Evolutionary conservation across 495 filamentous ascomycete genomes (phyloP).

Genomic region (Letharia columbiana): DNA sequence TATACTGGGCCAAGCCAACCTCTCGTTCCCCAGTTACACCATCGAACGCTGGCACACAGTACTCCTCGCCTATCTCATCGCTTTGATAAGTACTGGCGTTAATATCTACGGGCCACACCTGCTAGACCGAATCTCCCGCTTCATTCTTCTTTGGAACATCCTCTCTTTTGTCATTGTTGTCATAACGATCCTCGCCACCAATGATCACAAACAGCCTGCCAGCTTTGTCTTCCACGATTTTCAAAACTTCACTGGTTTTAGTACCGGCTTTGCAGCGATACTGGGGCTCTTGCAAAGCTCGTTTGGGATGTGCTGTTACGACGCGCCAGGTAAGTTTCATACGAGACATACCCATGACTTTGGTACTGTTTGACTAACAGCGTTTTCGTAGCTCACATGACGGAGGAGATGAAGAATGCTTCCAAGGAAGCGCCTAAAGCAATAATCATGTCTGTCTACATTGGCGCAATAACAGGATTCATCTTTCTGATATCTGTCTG

Average conservation of each 20-base stretch:
- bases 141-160: conserved; percentile 49
- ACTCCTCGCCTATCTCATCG: conserved; percentile 43
- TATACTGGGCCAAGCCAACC: conserved; percentile 46
- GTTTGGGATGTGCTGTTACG: conserved; percentile 49
- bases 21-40: conserved; percentile 42
- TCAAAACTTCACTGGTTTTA: conserved; percentile 49
- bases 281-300: conserved; percentile 48
- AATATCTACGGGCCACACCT: conserved; percentile 46
- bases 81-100: conserved; percentile 34
- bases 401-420: conserved; percentile 42
- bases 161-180: conserved; percentile 43
- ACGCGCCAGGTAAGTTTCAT: conserved; percentile 20
- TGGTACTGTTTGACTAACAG: no score
- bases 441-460: conserved; percentile 46
- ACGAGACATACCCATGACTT: conserved; percentile 30
- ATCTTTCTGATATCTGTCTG: conserved; percentile 40
- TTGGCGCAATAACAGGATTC: conserved; percentile 44
- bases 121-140: conserved; percentile 44
- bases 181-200: conserved; percentile 44
- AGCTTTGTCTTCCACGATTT: conserved; percentile 51
- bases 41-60: conserved; percentile 53
- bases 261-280: conserved; percentile 42
- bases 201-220: conserved; percentile 46
- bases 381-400: conserved; percentile 10
- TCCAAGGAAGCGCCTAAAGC: conserved; percentile 45